Evolutionary conservation across 768 basidiomycete genomes (phyloP).

Genomic region (Panus rudis): DNA sequence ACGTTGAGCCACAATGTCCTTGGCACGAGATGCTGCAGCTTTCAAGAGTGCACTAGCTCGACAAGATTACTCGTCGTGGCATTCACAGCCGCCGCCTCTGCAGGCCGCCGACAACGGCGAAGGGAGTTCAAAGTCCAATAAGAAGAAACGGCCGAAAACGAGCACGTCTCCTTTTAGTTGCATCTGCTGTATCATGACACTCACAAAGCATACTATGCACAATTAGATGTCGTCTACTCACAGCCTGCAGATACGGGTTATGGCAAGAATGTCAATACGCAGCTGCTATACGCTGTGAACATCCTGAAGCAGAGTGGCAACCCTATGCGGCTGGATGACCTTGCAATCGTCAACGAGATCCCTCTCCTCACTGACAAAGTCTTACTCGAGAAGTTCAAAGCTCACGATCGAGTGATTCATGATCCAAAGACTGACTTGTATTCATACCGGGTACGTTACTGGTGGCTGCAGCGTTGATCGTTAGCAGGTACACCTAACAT

Average conservation of each 20-base stretch:
- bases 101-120: constrained; percentile 22
- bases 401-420: constrained; percentile 72
- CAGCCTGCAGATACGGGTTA: constrained; percentile 84
- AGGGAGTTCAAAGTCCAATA: constrained; percentile 36
- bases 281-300: constrained; percentile 78
- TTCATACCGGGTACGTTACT: constrained; percentile 67
- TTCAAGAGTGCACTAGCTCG: constrained; percentile 61
- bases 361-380: constrained; percentile 66
- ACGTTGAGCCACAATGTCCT: too few relatives aligned
- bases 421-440: constrained; percentile 83
- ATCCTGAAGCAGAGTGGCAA: constrained; percentile 63
- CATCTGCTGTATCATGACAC: too few relatives aligned
- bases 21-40: constrained; percentile 62
- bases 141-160: constrained; percentile 54
- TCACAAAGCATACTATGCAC: too few relatives aligned
- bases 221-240: constrained; percentile 69
- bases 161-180: constrained; percentile 36
- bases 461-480: background rate
- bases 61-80: constrained; percentile 72
- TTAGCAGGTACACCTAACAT: background rate
- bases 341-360: constrained; percentile 74
- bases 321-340: constrained; percentile 83
- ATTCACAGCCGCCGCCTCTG: constrained; percentile 48
- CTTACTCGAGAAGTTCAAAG: constrained; percentile 73
- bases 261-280: constrained; percentile 78